These are phyloP conservation scores for Fusarium tjaetaba DNA, from an alignment of 2,329 filamentous ascomycete species.

Conservation along the genomic window DNA sequence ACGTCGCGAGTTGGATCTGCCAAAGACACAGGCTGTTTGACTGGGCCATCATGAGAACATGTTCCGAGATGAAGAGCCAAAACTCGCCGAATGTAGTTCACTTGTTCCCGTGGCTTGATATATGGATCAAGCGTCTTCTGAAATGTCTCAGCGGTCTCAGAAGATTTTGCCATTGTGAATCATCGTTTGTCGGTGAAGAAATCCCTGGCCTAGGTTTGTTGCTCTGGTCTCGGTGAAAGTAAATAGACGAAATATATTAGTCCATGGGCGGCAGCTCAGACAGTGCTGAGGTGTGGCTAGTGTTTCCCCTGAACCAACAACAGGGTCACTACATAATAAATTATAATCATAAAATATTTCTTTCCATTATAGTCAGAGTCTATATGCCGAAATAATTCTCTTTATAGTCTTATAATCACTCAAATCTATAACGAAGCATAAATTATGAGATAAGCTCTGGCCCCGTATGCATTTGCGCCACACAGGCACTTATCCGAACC, in stretches of 20 bases:
- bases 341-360: neutral
- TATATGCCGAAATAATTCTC: neutral
- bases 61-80: slow-evolving; percentile 64
- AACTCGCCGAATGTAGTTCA: slow-evolving; percentile 64
- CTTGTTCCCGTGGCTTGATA: slow-evolving; percentile 67
- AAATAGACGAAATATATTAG: slow-evolving; percentile 26
- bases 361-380: neutral
- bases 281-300: slow-evolving; percentile 21
- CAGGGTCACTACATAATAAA: neutral
- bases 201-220: slow-evolving; percentile 8
- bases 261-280: slow-evolving; percentile 16
- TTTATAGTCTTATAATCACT: neutral
- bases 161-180: slow-evolving; percentile 45
- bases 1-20: slow-evolving; percentile 52
- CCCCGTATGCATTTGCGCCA: slow-evolving; percentile 31
- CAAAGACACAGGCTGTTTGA: slow-evolving; percentile 60
- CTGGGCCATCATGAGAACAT: slow-evolving; percentile 55
- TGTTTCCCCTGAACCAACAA: neutral
- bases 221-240: slow-evolving; percentile 24
- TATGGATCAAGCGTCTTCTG: slow-evolving; percentile 60
- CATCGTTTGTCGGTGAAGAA: slow-evolving; percentile 25
- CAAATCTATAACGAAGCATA: neutral
- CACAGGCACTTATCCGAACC: slow-evolving; percentile 14
- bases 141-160: slow-evolving; percentile 50
- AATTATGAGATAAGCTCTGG: slow-evolving; percentile 1